Evolutionary conservation across 2,329 filamentous ascomycete genomes (phyloP).

Genomic region (Lachnellula cervina): DNA sequence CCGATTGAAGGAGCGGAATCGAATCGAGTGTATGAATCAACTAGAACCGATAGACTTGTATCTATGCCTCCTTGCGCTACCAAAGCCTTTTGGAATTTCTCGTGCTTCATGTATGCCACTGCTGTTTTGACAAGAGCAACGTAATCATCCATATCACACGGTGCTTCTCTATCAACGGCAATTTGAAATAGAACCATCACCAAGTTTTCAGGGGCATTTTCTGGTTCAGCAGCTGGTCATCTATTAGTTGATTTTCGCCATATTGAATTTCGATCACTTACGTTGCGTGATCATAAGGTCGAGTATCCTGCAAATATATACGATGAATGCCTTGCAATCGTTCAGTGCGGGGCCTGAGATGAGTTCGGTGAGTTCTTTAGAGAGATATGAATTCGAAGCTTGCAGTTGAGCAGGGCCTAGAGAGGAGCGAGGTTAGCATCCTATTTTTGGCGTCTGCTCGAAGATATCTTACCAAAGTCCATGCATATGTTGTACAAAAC

Average conservation of each 20-base stretch:
- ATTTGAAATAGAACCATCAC: conserved; percentile 46
- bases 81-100: conserved; percentile 46
- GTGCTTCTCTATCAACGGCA: conserved; percentile 38
- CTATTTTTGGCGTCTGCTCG: conserved; percentile 5
- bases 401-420: conserved; percentile 50
- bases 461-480: conserved; percentile 51
- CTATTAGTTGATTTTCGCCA: conserved; percentile 2
- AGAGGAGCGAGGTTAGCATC: conserved; percentile 8
- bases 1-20: conserved; percentile 27
- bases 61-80: conserved; percentile 33
- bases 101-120: conserved; percentile 51
- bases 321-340: conserved; percentile 40
- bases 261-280: conserved; percentile 24
- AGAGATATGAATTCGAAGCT: conserved; percentile 49
- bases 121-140: conserved; percentile 47
- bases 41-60: conserved; percentile 45
- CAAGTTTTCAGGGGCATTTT: conserved; percentile 39
- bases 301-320: conserved; percentile 53
- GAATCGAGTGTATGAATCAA: conserved; percentile 43
- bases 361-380: conserved; percentile 44
- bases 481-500: conserved; percentile 60
- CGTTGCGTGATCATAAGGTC: conserved; percentile 48
- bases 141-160: conserved; percentile 51
- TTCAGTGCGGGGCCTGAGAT: conserved; percentile 42
- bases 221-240: conserved; percentile 26